Conservation (phyloP, 805 yeast genomes). For the Kodamaea hsintzibuensis region DNA sequence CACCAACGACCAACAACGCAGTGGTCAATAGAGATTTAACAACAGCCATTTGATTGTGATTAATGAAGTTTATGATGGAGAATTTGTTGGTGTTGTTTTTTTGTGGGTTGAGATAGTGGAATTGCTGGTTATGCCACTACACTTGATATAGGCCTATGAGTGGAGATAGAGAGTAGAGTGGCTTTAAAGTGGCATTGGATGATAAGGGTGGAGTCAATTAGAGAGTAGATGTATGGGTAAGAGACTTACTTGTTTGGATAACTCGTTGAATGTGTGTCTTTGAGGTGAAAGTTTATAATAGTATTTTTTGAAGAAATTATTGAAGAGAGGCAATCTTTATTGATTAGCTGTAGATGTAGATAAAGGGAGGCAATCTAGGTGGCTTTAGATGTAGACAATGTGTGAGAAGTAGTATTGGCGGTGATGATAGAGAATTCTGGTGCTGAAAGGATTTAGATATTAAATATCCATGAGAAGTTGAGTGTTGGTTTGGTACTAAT, state of each 20-base stretch:
- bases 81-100: constrained; percentile 2
- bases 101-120: neutral
- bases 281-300: neutral
- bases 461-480: too few relatives aligned
- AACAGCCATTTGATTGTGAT: constrained; percentile 12
- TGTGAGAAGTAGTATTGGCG: too few relatives aligned
- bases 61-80: neutral
- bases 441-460: too few relatives aligned
- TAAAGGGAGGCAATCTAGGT: too few relatives aligned
- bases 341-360: too few relatives aligned
- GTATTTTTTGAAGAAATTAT: too few relatives aligned
- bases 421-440: too few relatives aligned
- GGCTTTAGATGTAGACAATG: too few relatives aligned
- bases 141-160: neutral
- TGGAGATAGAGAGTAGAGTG: neutral
- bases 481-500: too few relatives aligned
- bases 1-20: constrained; percentile 43
- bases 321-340: too few relatives aligned
- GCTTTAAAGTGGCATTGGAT: too few relatives aligned
- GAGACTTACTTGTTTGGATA: neutral
- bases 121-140: neutral
- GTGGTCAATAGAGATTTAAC: constrained; percentile 28
- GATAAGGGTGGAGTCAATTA: neutral
- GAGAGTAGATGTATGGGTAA: neutral
- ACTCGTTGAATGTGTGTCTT: too few relatives aligned